Percentiles rank a stretch among this genome's conserved stretches.
Evolutionary conservation across 2,329 filamentous ascomycete species (phyloP).

Genomic region (Colletotrichum graminicola): DNA sequence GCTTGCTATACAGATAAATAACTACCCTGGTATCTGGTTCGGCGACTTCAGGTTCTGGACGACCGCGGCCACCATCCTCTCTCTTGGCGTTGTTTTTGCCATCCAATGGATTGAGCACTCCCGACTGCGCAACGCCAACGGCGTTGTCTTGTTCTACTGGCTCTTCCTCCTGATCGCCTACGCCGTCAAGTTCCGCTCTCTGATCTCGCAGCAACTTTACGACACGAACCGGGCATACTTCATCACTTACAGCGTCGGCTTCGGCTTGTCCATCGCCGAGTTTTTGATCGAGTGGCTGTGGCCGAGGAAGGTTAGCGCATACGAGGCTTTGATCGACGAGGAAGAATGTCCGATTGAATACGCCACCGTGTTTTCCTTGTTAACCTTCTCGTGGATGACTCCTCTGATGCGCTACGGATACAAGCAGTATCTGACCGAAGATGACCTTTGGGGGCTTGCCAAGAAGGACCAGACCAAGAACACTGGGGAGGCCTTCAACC

Average conservation of each 20-base stretch:
- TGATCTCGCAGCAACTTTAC: conserved; percentile 83
- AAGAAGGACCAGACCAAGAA: conserved; percentile 81
- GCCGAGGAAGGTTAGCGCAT: conserved; percentile 78
- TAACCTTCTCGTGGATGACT: conserved; percentile 99
- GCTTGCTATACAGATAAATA: conserved; percentile 80
- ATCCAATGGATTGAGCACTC: conserved; percentile 91
- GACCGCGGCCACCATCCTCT: conserved; percentile 77
- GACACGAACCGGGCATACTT: conserved; percentile 78
- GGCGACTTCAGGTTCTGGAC: conserved; percentile 90
- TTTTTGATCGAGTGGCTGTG: conserved; percentile 88
- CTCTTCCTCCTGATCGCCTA: conserved; percentile 84
- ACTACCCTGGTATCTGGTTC: conserved; percentile 77
- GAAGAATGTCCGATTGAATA: conserved; percentile 84
- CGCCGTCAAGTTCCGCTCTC: conserved; percentile 85
- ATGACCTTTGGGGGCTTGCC: conserved; percentile 94
- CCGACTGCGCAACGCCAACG: conserved; percentile 86
- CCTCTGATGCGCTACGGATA: conserved; percentile 97
- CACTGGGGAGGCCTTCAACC: conserved; percentile 77
- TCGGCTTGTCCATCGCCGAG: conserved; percentile 76
- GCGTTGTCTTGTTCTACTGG: conserved; percentile 93
- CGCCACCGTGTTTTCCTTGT: conserved; percentile 90
- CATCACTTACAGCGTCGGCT: conserved; percentile 77
- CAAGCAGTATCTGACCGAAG: conserved; percentile 89
- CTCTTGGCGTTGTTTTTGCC: conserved; percentile 79
- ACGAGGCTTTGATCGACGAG: conserved; percentile 69